phyloP scores from a whole-genome alignment of 202 grass and related monocot genomes.

The Hordeum pubiflorum region DNA sequence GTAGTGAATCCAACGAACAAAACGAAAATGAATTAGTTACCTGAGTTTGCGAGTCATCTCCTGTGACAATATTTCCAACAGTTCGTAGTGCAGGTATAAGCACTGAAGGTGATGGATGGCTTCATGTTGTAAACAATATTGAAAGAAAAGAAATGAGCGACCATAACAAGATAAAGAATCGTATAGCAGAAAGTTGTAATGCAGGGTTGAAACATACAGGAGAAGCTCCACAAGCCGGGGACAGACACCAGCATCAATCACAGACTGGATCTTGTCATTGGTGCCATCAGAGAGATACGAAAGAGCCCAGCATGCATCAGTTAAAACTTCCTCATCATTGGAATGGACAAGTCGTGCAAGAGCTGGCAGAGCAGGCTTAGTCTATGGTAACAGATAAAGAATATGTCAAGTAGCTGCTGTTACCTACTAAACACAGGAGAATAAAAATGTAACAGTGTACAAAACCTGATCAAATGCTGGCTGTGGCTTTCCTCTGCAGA shows the following conservation, averaged over 20 bases:
- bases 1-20: neutral
- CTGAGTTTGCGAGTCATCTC: conserved; percentile 91
- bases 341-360: conserved; percentile 76
- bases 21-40: conserved; percentile 18
- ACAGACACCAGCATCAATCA: conserved; percentile 87
- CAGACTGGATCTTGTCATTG: conserved; percentile 92
- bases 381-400: conserved; percentile 37
- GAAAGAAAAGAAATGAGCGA: neutral
- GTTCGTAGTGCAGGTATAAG: conserved; percentile 90
- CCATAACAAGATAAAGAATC: neutral
- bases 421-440: neutral
- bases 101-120: conserved; percentile 90
- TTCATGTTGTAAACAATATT: conserved; percentile 24
- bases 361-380: conserved; percentile 84
- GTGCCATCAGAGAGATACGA: conserved; percentile 94
- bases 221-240: conserved; percentile 86
- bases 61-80: conserved; percentile 92
- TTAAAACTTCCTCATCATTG: conserved; percentile 93
- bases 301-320: conserved; percentile 93
- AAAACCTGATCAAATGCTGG: conserved; percentile 85
- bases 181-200: neutral
- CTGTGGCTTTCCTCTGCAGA: conserved; percentile 95
- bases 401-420: neutral
- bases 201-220: conserved; percentile 44
- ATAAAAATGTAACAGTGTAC: neutral